These are phyloP conservation scores for Pouteria glomerata DNA, from an alignment of 148 eudicot genomes.

Conservation along the genomic window DNA sequence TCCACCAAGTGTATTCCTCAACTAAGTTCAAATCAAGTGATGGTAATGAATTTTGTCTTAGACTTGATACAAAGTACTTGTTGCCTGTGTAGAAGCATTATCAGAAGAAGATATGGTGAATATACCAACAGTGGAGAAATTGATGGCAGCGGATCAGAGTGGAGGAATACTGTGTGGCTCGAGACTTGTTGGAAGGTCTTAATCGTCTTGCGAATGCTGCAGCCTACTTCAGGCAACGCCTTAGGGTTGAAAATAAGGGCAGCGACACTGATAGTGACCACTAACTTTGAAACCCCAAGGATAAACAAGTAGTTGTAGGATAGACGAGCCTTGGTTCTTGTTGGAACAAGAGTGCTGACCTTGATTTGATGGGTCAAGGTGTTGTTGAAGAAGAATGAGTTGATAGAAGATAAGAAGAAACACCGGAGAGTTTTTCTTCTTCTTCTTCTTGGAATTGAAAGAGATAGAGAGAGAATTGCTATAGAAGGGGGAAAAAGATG, in stretches of 20 bases:
- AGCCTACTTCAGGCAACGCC: constrained; percentile 80
- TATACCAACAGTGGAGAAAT: no score
- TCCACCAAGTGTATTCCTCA: no score
- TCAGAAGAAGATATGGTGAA: no score
- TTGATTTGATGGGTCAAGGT: constrained; percentile 17
- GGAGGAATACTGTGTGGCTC: no score
- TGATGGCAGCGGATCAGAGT: no score
- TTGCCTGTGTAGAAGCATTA: no score
- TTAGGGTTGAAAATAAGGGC: constrained; percentile 88
- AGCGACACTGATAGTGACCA: constrained; percentile 78
- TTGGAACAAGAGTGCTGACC: constrained; percentile 9
- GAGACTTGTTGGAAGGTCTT: constrained; percentile 90
- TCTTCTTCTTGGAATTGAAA: neutral
- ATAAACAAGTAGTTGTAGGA: constrained; percentile 68
- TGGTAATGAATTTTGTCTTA: no score
- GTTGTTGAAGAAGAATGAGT: constrained; percentile 26
- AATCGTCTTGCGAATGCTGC: constrained; percentile 77
- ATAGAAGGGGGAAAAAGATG: constrained; percentile 20
- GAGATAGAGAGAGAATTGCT: neutral
- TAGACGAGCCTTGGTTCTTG: constrained; percentile 32
- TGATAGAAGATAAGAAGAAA: constrained; percentile 28
- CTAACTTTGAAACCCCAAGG: constrained; percentile 89
- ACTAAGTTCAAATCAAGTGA: no score
- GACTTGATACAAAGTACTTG: no score
- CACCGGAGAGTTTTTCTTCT: neutral